A percentile compares a stretch with the other conserved stretches of the same genome.
These are phyloP conservation scores for Euphrasia confusa DNA, from an alignment of 257 asterid species.

Conservation along the genomic window DNA sequence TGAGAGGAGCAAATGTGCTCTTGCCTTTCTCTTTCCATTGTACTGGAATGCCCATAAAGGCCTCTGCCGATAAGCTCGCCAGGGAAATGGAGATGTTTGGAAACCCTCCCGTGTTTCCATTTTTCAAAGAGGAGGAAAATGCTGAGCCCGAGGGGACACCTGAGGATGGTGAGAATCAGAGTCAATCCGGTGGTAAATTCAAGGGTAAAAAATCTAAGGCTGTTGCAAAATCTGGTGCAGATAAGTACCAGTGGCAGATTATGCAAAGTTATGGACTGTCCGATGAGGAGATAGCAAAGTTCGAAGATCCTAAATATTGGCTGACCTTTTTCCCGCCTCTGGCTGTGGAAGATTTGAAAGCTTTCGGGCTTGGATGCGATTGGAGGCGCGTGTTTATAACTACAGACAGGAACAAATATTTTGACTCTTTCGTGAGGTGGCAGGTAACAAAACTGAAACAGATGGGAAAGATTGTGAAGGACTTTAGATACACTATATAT, in stretches of 20 bases:
- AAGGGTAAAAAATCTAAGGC: constrained; percentile 92
- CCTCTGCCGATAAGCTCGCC: constrained; percentile 80
- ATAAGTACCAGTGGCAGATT: constrained; percentile 85
- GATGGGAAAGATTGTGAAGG: constrained; percentile 79
- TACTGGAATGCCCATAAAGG: constrained; percentile 97
- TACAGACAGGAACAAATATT: constrained; percentile 71
- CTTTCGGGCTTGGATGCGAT: constrained; percentile 94
- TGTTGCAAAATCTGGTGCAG: constrained; percentile 70
- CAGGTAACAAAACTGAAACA: constrained; percentile 77
- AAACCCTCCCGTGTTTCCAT: constrained; percentile 77
- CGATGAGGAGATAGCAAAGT: constrained; percentile 69
- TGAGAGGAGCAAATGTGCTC: constrained; percentile 83
- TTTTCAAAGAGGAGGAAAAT: constrained; percentile 50
- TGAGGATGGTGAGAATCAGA: constrained; percentile 50
- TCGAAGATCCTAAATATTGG: constrained; percentile 75
- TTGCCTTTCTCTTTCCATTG: constrained; percentile 90
- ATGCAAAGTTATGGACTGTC: constrained; percentile 80
- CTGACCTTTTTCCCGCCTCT: constrained; percentile 76
- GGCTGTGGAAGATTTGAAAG: constrained; percentile 86
- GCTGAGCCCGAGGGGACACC: constrained; percentile 43
- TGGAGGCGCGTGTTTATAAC: constrained; percentile 92
- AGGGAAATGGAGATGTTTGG: constrained; percentile 74
- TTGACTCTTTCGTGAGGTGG: constrained; percentile 92
- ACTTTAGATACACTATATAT: constrained; percentile 62
- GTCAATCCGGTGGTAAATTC: constrained; percentile 59